Conservation (phyloP, 2,329 filamentous ascomycete species). For the Graphiopsis chlorocephala region DNA sequence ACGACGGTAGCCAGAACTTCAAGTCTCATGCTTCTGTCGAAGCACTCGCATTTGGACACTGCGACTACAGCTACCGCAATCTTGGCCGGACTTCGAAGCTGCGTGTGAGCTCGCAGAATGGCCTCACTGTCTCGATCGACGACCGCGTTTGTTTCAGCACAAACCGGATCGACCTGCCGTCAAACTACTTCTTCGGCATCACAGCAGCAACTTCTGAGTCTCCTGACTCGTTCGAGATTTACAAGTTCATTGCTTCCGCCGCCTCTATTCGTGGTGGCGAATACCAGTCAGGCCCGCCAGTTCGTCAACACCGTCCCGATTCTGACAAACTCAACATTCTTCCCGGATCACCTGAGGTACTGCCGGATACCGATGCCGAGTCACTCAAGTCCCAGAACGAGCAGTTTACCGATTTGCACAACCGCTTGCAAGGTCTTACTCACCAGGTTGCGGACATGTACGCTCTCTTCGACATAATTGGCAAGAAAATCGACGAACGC, state of each 20-base stretch:
- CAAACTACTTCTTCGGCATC: conserved; percentile 79
- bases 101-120: conserved; percentile 65
- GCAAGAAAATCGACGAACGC: conserved; percentile 56
- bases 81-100: conserved; percentile 78
- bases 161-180: conserved; percentile 70
- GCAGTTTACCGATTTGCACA: conserved; percentile 83
- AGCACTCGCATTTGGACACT: conserved; percentile 87
- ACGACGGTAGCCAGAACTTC: conserved; percentile 83
- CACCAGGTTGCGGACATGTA: conserved; percentile 66
- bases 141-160: conserved; percentile 79
- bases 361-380: conserved; percentile 34
- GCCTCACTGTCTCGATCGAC: conserved; percentile 78
- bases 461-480: conserved; percentile 53
- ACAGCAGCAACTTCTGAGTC: conserved; percentile 85
- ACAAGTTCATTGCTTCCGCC: conserved; percentile 71
- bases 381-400: conserved; percentile 44
- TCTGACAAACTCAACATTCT: conserved; percentile 21
- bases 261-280: neutral
- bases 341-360: conserved; percentile 42
- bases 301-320: conserved; percentile 31
- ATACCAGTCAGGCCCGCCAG: conserved; percentile 26
- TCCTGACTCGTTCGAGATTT: conserved; percentile 91
- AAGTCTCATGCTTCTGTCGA: conserved; percentile 73
- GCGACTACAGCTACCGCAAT: conserved; percentile 87
- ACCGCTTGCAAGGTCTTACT: conserved; percentile 71